Conservation (phyloP, 768 basidiomycete species). For the Stropharia rugosoannulata region DNA sequence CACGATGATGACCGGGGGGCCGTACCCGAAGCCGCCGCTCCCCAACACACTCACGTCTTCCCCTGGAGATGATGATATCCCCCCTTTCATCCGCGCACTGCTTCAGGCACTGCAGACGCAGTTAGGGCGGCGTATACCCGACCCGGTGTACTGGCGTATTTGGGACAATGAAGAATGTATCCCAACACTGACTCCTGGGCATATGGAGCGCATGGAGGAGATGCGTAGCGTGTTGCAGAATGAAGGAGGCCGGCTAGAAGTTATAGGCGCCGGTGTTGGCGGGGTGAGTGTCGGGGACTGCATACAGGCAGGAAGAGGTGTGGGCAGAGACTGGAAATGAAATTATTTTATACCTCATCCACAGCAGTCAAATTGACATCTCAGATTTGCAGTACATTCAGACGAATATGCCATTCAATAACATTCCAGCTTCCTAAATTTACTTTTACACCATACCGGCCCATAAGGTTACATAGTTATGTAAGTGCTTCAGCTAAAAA, state of each 20-base stretch:
- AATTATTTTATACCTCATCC: not conserved
- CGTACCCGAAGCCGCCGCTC: conserved; percentile 42
- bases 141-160: conserved; percentile 53
- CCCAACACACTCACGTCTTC: conserved; percentile 22
- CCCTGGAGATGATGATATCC: conserved; percentile 21
- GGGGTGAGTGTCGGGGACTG: conserved; percentile 90
- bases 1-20: conserved; percentile 90
- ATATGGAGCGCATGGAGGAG: conserved; percentile 65
- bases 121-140: conserved; percentile 45
- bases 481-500: too few relatives aligned
- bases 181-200: conserved; percentile 74
- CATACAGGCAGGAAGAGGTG: conserved; percentile 68
- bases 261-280: conserved; percentile 82
- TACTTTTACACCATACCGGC: too few relatives aligned
- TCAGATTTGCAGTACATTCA: too few relatives aligned
- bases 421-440: too few relatives aligned
- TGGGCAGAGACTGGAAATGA: conserved; percentile 36
- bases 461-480: too few relatives aligned
- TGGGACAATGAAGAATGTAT: conserved; percentile 69
- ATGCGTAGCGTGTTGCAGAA: conserved; percentile 40
- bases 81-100: conserved; percentile 25
- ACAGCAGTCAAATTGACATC: not conserved
- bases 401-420: too few relatives aligned
- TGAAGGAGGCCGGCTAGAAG: conserved; percentile 44
- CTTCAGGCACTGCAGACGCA: conserved; percentile 44